Conservation (phyloP, 495 filamentous ascomycete genomes). For the Aspergillus sparsus region DNA sequence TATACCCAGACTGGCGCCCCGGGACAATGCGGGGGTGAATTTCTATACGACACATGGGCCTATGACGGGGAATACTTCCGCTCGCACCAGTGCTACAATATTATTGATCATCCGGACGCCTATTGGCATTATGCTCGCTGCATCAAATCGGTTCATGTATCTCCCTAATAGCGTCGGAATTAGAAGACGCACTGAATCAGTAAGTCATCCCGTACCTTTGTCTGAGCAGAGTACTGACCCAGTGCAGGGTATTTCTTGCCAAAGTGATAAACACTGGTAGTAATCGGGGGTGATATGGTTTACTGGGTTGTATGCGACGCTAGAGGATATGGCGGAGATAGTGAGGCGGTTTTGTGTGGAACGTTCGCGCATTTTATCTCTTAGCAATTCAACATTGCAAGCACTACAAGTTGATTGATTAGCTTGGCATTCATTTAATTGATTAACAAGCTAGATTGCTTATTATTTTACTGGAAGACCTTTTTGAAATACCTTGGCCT, state of each 20-base stretch:
- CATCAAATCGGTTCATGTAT: neutral
- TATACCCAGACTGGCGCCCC: neutral
- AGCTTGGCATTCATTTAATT: neutral
- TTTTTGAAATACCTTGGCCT: neutral
- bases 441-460: neutral
- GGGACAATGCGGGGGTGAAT: neutral
- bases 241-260: neutral
- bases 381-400: neutral
- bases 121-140: neutral
- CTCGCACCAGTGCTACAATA: neutral
- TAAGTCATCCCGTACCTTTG: neutral
- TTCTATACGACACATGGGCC: neutral
- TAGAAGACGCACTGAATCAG: neutral
- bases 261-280: neutral
- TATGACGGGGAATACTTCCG: neutral
- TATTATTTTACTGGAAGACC: neutral
- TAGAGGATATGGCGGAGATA: neutral
- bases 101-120: neutral
- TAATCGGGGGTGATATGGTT: neutral
- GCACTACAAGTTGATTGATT: neutral
- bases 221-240: neutral
- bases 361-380: neutral
- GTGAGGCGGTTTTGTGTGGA: neutral
- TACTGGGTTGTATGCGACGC: neutral
- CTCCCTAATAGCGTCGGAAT: neutral